A percentile compares a stretch with the other conserved stretches of the same genome.
phyloP scores from a whole-genome alignment of 169 alveolate genomes.

The Perkinsus chesapeaki region DNA sequence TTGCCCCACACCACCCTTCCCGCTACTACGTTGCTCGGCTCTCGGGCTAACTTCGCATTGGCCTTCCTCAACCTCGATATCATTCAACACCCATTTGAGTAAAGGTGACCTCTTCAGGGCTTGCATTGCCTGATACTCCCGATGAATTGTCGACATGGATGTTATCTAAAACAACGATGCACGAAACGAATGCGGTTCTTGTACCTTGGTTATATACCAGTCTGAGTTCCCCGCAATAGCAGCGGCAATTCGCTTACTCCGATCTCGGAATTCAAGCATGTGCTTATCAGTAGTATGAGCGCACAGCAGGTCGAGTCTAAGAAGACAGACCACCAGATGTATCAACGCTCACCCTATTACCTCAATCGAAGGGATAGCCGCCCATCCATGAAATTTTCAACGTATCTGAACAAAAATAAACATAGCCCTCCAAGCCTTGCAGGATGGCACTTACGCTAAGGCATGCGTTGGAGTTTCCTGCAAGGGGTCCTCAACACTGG shows the following conservation, averaged over 20 bases:
- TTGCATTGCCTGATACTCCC: background rate
- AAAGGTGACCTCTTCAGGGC: background rate
- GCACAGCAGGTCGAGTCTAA: background rate
- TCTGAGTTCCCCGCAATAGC: background rate
- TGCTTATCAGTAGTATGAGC: background rate
- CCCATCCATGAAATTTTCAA: background rate
- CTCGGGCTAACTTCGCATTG: background rate
- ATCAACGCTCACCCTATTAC: background rate
- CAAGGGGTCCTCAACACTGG: background rate
- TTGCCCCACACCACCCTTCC: background rate
- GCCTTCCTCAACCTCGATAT: background rate
- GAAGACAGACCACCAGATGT: background rate
- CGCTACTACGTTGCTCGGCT: background rate
- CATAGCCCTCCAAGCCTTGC: background rate
- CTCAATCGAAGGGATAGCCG: background rate
- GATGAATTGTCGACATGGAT: background rate
- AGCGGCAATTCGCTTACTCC: background rate
- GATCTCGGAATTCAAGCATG: background rate
- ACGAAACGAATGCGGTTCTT: background rate
- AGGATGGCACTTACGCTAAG: background rate
- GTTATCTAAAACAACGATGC: background rate
- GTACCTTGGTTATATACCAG: background rate
- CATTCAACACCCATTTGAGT: background rate
- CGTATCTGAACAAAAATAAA: background rate
- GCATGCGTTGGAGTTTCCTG: background rate